Base-by-base conservation (phyloP, 768 basidiomycete species). In the Mycena galericulata region DNA sequence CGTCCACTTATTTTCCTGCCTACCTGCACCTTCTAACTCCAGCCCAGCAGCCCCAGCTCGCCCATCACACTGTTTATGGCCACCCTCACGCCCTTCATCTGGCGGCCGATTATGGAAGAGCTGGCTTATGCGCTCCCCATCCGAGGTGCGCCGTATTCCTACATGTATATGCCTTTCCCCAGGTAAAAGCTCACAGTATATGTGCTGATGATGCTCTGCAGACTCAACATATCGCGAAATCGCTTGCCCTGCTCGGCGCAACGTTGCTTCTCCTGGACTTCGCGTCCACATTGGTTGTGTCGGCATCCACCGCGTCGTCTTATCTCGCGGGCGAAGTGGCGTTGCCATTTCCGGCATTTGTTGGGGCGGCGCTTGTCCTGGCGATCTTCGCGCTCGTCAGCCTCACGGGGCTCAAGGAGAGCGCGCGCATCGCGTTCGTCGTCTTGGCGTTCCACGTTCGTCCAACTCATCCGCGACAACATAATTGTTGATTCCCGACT, bases 51-150 rank as follows among this genome's bases (percentile, higher is more conserved):
- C 1, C 6, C 2, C 70, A 91, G 90, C 73, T 92, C 91, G 2
- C 91, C 92, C 0, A 85, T 94, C 45, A 88, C 91, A 10, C 79
- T 94, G 63, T 84, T 90, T 40, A 72, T 90, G 27, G 90, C 92
- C 0, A 87, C 88, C 0, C 75, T 89, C 32, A 83, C 90, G 1
- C 74, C 92, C 4, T 90, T 90, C 71, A 74, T 93, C 26, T 94
- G 91, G 90, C 86, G 90, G 15, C 92, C 92, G 3, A 85, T 94
- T 50, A 89, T 94, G 87, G 85, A 87, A 69, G 92, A 93, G 74
- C 77, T 94, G 11, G 91, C 85, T 0, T 88, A 89, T 5, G 90
- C 92, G 3, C 77, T 93, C 1, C 89, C 91, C 0, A 84, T 92
- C 12, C 88, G 84, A 62, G 92, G 92, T 1, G 91, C 90, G 10